A percentile compares a stretch with the other conserved stretches of the same genome.
These are phyloP conservation scores for Cubamyces sp. DNA, from an alignment of 768 basidiomycete genomes.

Conservation along the genomic window DNA sequence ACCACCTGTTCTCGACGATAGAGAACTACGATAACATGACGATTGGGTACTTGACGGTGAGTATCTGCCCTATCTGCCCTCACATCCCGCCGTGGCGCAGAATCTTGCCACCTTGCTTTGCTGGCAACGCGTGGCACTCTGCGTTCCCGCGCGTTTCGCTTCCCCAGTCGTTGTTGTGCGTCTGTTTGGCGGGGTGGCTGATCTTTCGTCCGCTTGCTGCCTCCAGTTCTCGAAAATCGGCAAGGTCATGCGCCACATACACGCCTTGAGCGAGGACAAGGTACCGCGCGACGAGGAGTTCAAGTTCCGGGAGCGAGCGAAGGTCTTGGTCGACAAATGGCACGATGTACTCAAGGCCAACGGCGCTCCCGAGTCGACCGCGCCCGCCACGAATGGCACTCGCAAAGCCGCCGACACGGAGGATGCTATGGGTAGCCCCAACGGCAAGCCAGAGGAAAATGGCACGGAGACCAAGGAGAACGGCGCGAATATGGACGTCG, in stretches of 20 bases:
- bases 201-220: slow-evolving; percentile 13
- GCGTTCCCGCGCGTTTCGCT: slow-evolving; percentile 25
- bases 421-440: slow-evolving; percentile 24
- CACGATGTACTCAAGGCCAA: slow-evolving; percentile 52
- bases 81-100: neutral
- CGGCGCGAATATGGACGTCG: slow-evolving; percentile 35
- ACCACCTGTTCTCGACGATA: slow-evolving; percentile 74
- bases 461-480: slow-evolving; percentile 23
- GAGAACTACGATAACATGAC: slow-evolving; percentile 79
- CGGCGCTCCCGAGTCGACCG: slow-evolving; percentile 29
- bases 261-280: slow-evolving; percentile 52
- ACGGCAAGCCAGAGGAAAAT: slow-evolving; percentile 26
- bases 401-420: slow-evolving; percentile 29
- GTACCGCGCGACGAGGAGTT: slow-evolving; percentile 70
- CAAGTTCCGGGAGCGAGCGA: slow-evolving; percentile 72
- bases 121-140: slow-evolving; percentile 29
- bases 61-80: slow-evolving; percentile 26
- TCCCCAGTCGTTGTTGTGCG: slow-evolving; percentile 21
- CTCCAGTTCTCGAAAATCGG: slow-evolving; percentile 77
- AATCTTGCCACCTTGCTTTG: slow-evolving; percentile 34
- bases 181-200: slow-evolving; percentile 27
- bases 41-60: slow-evolving; percentile 70
- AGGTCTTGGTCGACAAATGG: slow-evolving; percentile 73
- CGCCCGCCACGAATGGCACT: slow-evolving; percentile 31
- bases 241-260: slow-evolving; percentile 89